These are phyloP conservation scores for Backusella psychrophila DNA, from an alignment of 192 early-diverging fungal species.

Conservation along the genomic window DNA sequence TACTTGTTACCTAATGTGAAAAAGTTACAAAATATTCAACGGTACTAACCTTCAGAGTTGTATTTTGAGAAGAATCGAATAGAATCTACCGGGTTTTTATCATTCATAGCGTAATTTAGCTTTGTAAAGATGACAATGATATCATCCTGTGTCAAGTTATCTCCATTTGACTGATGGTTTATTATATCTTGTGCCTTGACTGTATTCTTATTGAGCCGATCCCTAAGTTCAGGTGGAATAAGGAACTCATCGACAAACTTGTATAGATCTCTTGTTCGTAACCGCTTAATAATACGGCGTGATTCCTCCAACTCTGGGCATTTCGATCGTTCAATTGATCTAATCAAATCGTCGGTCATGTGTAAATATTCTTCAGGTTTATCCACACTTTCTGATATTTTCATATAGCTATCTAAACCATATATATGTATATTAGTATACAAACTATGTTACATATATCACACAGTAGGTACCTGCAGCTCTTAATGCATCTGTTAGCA, in stretches of 20 bases:
- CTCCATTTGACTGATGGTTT: slow-evolving; percentile 55
- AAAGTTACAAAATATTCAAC: background rate
- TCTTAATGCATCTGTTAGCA: slow-evolving; percentile 88
- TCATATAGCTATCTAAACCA: slow-evolving; percentile 54
- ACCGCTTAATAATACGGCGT: slow-evolving; percentile 63
- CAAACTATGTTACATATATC: background rate
- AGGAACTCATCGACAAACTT: slow-evolving; percentile 80
- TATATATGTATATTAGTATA: background rate
- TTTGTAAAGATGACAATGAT: slow-evolving; percentile 70
- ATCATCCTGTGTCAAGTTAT: slow-evolving; percentile 63
- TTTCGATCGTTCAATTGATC: slow-evolving; percentile 62
- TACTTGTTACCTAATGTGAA: background rate
- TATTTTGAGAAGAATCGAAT: slow-evolving; percentile 81
- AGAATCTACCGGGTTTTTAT: slow-evolving; percentile 82
- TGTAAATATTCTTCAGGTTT: slow-evolving; percentile 64
- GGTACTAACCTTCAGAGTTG: slow-evolving; percentile 36
- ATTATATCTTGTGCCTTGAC: slow-evolving; percentile 61
- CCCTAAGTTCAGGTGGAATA: slow-evolving; percentile 51
- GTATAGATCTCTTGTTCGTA: slow-evolving; percentile 84
- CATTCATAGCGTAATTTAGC: slow-evolving; percentile 84
- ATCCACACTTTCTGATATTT: slow-evolving; percentile 60
- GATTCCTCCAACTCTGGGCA: slow-evolving; percentile 66
- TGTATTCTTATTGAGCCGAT: slow-evolving; percentile 25
- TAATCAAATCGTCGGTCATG: slow-evolving; percentile 84
- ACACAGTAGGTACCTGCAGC: slow-evolving; percentile 46